Percentiles rank a stretch among this genome's conserved stretches.
Evolutionary conservation across 768 basidiomycete species (phyloP).

Genomic region (Podaxis rugospora): DNA sequence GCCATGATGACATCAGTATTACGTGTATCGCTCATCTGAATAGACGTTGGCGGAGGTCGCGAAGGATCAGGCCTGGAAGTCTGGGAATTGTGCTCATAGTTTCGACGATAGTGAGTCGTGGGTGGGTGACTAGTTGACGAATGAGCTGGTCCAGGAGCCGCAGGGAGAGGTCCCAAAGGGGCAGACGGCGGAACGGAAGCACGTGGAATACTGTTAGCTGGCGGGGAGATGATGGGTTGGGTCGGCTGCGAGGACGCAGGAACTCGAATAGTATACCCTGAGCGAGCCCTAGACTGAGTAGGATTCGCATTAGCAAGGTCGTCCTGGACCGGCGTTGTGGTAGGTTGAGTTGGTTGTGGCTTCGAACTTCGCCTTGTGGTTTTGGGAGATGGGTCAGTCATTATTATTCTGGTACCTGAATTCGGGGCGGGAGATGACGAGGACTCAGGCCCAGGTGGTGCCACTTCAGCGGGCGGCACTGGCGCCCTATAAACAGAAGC

Average conservation of each 20-base stretch:
- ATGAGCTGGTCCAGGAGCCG: background rate
- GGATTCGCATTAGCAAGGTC: background rate
- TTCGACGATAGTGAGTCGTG: constrained; percentile 13
- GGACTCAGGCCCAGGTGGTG: constrained; percentile 5
- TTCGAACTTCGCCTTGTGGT: background rate
- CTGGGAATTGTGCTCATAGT: constrained; percentile 16
- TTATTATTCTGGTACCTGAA: background rate
- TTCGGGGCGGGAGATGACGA: background rate
- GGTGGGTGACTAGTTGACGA: background rate
- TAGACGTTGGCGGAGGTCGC: background rate
- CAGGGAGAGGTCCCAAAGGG: background rate
- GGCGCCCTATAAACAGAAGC: constrained; percentile 32
- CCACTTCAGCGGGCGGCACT: background rate
- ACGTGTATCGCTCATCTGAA: constrained; percentile 1
- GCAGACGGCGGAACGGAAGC: background rate
- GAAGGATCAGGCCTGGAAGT: background rate
- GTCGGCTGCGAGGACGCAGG: background rate
- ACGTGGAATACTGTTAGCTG: background rate
- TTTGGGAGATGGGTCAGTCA: constrained; percentile 1
- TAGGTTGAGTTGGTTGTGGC: background rate
- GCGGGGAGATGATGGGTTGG: background rate
- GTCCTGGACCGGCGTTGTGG: background rate
- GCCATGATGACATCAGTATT: constrained; percentile 2
- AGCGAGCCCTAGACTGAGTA: background rate
- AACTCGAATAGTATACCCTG: background rate